A percentile compares a stretch with the other conserved stretches of the same genome.
These are phyloP conservation scores for Colletotrichum gigasporum DNA, from an alignment of 2,329 filamentous ascomycete genomes.

Conservation along the genomic window DNA sequence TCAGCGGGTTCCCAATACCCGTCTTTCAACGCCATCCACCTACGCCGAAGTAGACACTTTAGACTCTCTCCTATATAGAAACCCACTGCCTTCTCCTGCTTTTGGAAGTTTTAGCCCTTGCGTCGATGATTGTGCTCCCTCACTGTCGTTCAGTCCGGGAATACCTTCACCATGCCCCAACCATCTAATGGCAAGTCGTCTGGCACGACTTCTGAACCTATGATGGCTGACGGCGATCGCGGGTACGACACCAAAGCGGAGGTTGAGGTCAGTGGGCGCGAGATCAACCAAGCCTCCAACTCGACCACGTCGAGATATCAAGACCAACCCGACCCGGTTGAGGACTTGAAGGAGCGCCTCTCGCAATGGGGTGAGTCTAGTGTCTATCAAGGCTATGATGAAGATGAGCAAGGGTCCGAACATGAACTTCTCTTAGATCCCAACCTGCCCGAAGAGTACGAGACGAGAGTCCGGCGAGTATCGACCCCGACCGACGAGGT, in stretches of 20 bases:
- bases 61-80: conserved; percentile 34
- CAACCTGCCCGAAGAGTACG: conserved; percentile 56
- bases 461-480: conserved; percentile 41
- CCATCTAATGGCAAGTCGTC: conserved; percentile 43
- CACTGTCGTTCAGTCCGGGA: conserved; percentile 23
- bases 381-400: conserved; percentile 46
- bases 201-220: conserved; percentile 37
- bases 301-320: conserved; percentile 30
- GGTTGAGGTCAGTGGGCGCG: conserved; percentile 41
- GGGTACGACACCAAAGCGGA: conserved; percentile 39
- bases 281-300: conserved; percentile 36
- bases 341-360: conserved; percentile 47
- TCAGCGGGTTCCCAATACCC: conserved; percentile 23
- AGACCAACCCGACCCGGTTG: conserved; percentile 35
- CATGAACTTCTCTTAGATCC: conserved; percentile 67
- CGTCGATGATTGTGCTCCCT: conserved; percentile 26
- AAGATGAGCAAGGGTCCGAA: conserved; percentile 59
- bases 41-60: conserved; percentile 29
- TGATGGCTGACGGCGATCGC: conserved; percentile 38
- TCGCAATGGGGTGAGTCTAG: conserved; percentile 53
- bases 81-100: conserved; percentile 26
- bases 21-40: neutral
- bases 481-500: conserved; percentile 34
- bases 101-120: neutral
- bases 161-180: conserved; percentile 41